Evolutionary conservation across 1,284 basidiomycete genomes (phyloP).

Genomic region (Dichomitus squalens): DNA sequence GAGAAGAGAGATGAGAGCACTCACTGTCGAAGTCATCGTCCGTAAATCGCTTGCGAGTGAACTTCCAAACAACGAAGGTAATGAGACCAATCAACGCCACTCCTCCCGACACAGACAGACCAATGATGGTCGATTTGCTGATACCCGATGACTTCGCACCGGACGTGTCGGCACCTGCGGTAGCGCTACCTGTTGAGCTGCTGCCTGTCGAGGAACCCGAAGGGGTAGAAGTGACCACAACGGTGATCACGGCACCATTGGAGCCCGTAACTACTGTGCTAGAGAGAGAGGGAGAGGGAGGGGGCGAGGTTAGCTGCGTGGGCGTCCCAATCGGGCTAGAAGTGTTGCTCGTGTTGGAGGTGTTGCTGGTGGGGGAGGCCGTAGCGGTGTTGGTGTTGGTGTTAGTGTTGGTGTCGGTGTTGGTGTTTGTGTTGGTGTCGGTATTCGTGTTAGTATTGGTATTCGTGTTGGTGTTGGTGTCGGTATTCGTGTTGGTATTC

Average conservation of each 20-base stretch:
- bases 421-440: slow-evolving; percentile 4
- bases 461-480: slow-evolving; percentile 6
- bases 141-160: slow-evolving; percentile 35
- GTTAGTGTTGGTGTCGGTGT: slow-evolving; percentile 26
- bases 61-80: slow-evolving; percentile 80
- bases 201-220: slow-evolving; percentile 6
- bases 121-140: slow-evolving; percentile 71
- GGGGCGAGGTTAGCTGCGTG: not conserved
- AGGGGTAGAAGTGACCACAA: slow-evolving; percentile 20
- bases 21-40: slow-evolving; percentile 75
- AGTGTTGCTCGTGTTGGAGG: slow-evolving; percentile 18
- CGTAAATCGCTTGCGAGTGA: slow-evolving; percentile 71
- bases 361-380: slow-evolving; percentile 19
- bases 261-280: slow-evolving; percentile 23
- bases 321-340: slow-evolving; percentile 10
- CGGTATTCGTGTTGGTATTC: not conserved
- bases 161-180: slow-evolving; percentile 11
- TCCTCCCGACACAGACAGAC: slow-evolving; percentile 77
- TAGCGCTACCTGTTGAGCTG: slow-evolving; percentile 17
- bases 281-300: slow-evolving; percentile 8
- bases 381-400: slow-evolving; percentile 16
- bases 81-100: slow-evolving; percentile 68
- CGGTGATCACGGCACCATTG: slow-evolving; percentile 26
- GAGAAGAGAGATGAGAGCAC: slow-evolving; percentile 33
- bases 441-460: slow-evolving; percentile 10